Base-by-base conservation (phyloP, 345 rosid genomes). In the Moricandia moricandioides region DNA sequence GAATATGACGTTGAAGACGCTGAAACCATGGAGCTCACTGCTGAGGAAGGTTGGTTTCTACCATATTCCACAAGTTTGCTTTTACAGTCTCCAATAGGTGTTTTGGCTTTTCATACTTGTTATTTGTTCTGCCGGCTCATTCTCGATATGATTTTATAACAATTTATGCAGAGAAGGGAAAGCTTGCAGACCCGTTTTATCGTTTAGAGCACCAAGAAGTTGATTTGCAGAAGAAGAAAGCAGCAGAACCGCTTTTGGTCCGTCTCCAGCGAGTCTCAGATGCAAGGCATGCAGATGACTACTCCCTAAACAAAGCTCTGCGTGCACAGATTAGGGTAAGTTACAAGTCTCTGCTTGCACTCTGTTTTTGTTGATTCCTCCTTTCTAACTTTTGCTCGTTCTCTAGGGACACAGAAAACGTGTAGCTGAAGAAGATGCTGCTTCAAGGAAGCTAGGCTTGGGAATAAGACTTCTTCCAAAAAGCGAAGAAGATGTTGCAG, bases 181-280 rank as follows among this genome's bases (percentile, higher is more conserved):
- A 92, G 82, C 98, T 96, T 27, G 84, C 95, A 18, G 98, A 92
- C 87, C 97, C 97, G 26, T 92, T 92, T 84, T 92, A 92, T 78
- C 93, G 90, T 26, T 87, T 96, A 77, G 98, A 96, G 74, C 97
- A 96, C 77, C 91, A 96, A 72, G 99, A 87, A 78, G 91, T 83
- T 57, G 99, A 96, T 81, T 78, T 96, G 77, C 83, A 82, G 84
- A 96, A 96, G 89, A 96, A 96, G 86, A 96, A 89, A 85, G 95
- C 90, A 76, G 96, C 97, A 29, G 99, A 91, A 68, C 99, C 98
- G 3, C 83, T 88, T 17, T 73, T 96, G 27, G 93, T 96, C 61
- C 86, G 87, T 6, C 92, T 92, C 69, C 99, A 91, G 73, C 85
- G 89, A 54, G 85, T 83, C 64, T 96, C 96, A 18, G 97, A 92